Evolutionary conservation across 2,329 filamentous ascomycete genomes (phyloP), one percentile per base, ranked within the genome.

Genomic region (Aspergillaceae sp.): DNA sequence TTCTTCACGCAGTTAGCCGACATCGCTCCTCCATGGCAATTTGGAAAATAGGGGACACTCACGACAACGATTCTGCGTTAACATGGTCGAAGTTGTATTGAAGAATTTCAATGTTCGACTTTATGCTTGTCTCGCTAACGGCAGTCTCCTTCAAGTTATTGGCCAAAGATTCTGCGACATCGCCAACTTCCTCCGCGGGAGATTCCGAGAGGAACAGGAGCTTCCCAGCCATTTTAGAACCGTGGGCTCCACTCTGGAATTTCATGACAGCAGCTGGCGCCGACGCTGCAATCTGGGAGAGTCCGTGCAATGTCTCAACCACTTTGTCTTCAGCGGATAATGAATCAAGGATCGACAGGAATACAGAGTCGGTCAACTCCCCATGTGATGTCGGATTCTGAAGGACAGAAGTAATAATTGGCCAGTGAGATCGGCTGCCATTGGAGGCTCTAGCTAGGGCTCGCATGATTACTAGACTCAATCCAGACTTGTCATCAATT

Each of bases 201-300:
- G 76, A 77, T 49, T 81, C 76, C 5, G 74, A 69, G 30, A 81
- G 67, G 43, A 70, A 72, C 1, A 81, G 59, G 7, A 82, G 60
- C 40, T 69, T 72, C 32, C 73, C 74, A 3, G 79, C 63, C 27
- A 82, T 60, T 40, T 69, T 67, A 3, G 73, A 72, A 7, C 77
- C 77, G 53, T 72, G 54, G 9, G 60, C 43, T 4, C 72, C 69
- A 19, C 62, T 57, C 7, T 74, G 59, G 47, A 75, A 77, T 1
- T 60, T 58, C 44, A 65, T 65, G 7, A 76, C 48, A 33, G 71
- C 61, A 6, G 62, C 58, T 1, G 69, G 65, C 44, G 65, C 68
- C 26, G 66, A 61, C 38, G 64, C 64, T 33, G 65, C 58, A 37
- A 76, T 62, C 44, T 69, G 62, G 48, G 69, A 66, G 52, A 79